Conservation (phyloP, 164 flowering plant genomes). For the Piper longum region DNA sequence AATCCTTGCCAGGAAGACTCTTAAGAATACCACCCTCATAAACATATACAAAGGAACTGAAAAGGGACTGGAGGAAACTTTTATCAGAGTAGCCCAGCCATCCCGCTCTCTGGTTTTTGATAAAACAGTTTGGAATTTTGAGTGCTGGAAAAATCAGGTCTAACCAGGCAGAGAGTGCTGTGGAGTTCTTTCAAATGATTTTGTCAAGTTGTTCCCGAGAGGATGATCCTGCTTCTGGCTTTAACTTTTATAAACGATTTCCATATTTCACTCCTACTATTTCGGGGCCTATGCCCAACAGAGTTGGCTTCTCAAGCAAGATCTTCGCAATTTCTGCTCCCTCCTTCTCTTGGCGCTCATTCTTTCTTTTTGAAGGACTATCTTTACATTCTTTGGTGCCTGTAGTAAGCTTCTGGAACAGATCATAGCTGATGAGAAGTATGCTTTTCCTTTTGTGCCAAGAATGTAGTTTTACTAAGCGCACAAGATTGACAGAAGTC, state of each 20-base stretch:
- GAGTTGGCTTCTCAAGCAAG: constrained; percentile 46
- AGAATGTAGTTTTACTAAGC: constrained; percentile 46
- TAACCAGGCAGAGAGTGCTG: constrained; percentile 48
- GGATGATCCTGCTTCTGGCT: constrained; percentile 52
- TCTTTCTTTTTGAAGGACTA: constrained; percentile 1
- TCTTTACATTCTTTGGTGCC: too few species aligned
- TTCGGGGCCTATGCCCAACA: constrained; percentile 73
- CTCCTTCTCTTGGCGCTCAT: background rate
- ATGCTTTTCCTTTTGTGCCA: constrained; percentile 46
- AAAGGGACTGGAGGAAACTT: constrained; percentile 17
- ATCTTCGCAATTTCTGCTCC: constrained; percentile 19
- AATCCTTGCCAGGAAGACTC: constrained; percentile 55
- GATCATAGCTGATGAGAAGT: constrained; percentile 52
- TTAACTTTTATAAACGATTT: constrained; percentile 30
- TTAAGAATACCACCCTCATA: constrained; percentile 48
- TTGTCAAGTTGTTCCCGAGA: constrained; percentile 93
- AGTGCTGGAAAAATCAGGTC: constrained; percentile 31
- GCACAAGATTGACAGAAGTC: constrained; percentile 1
- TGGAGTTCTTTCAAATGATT: constrained; percentile 64
- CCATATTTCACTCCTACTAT: constrained; percentile 35
- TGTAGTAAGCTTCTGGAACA: constrained; percentile 39
- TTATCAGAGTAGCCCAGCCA: constrained; percentile 25
- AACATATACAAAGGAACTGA: constrained; percentile 62
- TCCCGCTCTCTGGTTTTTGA: constrained; percentile 11
- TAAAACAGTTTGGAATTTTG: constrained; percentile 1